A percentile compares a stretch with the other conserved stretches of the same genome.
These are phyloP conservation scores for Colletotrichum kahawae DNA, from an alignment of 2,329 filamentous ascomycete genomes.

Conservation along the genomic window DNA sequence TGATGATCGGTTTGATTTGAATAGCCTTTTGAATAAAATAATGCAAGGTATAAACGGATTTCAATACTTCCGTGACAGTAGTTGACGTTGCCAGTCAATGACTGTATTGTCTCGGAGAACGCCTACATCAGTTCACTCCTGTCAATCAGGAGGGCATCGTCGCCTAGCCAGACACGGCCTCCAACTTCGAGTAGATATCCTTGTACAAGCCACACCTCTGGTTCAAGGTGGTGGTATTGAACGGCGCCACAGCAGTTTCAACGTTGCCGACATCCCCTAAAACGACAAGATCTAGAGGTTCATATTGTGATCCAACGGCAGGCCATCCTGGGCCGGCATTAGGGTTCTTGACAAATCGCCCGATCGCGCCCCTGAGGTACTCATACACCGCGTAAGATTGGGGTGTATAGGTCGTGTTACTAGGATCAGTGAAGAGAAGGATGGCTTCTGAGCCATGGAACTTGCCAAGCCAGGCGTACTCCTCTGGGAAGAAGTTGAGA, in stretches of 20 bases:
- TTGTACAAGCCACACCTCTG: conserved; percentile 25
- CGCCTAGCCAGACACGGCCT: neutral
- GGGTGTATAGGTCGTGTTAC: conserved; percentile 21
- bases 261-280: conserved; percentile 24
- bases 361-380: conserved; percentile 28
- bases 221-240: conserved; percentile 25
- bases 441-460: conserved; percentile 30
- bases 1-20: neutral
- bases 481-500: conserved; percentile 20
- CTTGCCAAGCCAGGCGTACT: conserved; percentile 28
- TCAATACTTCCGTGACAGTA: neutral
- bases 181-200: conserved; percentile 22
- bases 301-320: conserved; percentile 24
- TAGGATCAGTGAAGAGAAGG: conserved; percentile 27
- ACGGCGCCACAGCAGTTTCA: conserved; percentile 5
- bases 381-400: conserved; percentile 27
- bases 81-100: neutral
- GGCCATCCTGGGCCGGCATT: conserved; percentile 29
- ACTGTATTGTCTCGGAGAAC: neutral
- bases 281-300: conserved; percentile 25
- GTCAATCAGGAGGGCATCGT: neutral
- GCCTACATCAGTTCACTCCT: neutral
- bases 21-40: neutral
- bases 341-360: conserved; percentile 28
- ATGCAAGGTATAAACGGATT: neutral